These are phyloP conservation scores for Alternaria solani DNA, from an alignment of 2,329 filamentous ascomycete genomes.

Conservation along the genomic window DNA sequence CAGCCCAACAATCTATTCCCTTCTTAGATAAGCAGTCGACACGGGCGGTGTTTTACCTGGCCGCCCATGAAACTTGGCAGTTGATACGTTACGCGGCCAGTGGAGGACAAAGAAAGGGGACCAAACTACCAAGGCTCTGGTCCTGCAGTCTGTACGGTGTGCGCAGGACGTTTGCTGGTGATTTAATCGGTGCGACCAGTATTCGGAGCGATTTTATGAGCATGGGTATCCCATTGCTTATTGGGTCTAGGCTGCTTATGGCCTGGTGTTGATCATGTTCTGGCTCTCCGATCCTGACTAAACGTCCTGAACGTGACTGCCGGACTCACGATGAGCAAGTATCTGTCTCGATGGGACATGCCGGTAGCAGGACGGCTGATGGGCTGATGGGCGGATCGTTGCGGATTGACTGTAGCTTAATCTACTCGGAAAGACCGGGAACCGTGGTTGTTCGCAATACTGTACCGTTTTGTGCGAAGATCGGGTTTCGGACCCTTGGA, in stretches of 20 bases:
- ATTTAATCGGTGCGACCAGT: conserved; percentile 3
- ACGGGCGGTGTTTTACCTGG: background rate
- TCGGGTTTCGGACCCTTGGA: background rate
- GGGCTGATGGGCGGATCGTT: background rate
- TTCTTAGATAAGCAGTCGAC: background rate
- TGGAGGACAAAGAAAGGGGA: background rate
- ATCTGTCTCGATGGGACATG: background rate
- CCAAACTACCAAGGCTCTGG: background rate
- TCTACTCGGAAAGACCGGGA: background rate
- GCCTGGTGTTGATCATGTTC: background rate
- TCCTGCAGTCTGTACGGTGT: background rate
- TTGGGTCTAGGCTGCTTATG: background rate
- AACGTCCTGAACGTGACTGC: background rate
- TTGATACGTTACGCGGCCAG: background rate
- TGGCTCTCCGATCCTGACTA: background rate
- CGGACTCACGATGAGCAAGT: background rate
- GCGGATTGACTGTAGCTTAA: background rate
- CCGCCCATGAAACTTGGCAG: background rate
- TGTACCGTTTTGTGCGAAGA: background rate
- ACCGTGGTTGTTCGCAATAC: background rate
- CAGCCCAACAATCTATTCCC: background rate
- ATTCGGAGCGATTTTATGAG: conserved; percentile 1
- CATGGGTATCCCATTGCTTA: background rate
- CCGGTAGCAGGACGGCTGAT: background rate
- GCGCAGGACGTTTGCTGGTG: conserved; percentile 3